phyloP scores from a whole-genome alignment of 768 basidiomycete genomes.

The Cystofilobasidium ferigula region DNA sequence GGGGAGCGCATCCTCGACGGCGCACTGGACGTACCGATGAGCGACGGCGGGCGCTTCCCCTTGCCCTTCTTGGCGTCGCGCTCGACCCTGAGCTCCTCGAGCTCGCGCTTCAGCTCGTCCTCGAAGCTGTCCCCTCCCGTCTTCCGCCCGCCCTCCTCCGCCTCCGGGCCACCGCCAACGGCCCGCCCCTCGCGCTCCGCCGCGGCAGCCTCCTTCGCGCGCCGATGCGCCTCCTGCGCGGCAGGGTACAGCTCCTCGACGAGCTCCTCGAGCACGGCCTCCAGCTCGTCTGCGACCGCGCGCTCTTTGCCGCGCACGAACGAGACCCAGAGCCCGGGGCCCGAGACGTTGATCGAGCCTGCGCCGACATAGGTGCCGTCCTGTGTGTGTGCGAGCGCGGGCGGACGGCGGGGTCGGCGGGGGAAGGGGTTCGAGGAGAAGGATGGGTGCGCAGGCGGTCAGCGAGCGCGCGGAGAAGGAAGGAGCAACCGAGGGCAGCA shows the following conservation, averaged over 20 bases:
- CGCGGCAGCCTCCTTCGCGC: neutral
- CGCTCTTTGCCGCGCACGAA: constrained; percentile 77
- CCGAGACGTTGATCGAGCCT: constrained; percentile 32
- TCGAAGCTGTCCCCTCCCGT: constrained; percentile 50
- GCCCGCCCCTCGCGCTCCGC: neutral
- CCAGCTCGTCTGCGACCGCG: constrained; percentile 61
- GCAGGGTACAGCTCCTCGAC: constrained; percentile 62
- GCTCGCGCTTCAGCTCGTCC: constrained; percentile 58
- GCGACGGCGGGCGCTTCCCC: neutral
- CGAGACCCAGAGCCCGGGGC: constrained; percentile 76
- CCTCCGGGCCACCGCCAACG: constrained; percentile 29
- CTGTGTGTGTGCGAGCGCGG: neutral
- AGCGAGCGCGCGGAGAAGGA: neutral
- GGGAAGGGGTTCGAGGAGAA: neutral
- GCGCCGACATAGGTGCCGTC: constrained; percentile 4
- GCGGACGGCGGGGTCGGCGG: neutral
- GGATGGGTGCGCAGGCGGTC: neutral
- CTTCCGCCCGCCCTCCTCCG: constrained; percentile 39
- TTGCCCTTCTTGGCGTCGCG: constrained; percentile 43
- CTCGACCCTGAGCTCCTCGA: constrained; percentile 59
- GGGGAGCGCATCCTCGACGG: neutral
- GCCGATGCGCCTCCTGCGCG: constrained; percentile 26
- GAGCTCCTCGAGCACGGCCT: constrained; percentile 69
- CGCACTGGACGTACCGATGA: neutral
- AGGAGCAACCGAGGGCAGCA: no score